Base-by-base conservation (phyloP, 2,329 filamentous ascomycete species). In the Kalaharituber pfeilii region DNA sequence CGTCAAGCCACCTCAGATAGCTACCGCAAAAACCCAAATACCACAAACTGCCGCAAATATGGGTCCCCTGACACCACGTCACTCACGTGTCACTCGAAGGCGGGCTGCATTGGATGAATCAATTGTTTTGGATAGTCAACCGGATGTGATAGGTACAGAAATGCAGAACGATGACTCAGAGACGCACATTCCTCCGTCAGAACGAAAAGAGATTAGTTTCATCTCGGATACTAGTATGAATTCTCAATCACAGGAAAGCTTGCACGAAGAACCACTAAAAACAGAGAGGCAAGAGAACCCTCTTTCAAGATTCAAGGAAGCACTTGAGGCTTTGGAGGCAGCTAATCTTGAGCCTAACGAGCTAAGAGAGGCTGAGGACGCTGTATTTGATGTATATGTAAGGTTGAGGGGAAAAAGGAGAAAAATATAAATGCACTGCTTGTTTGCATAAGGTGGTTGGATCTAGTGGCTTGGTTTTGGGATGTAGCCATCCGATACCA, bases 321-420 rank as follows among this genome's bases (percentile, higher is more conserved):
- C 33, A 13, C 13, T 39, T 18, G 33, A 13, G 33, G 20, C 20
- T 13, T 39, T 39, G 7, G 33, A 13, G 13, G 33, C 15, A 4
- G 15, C 42, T 20, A 22, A 47, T 20, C 24, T 47, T 47, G 42
- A 22, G 24, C 5, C n/a, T 47, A 22, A 11, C 18, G 52, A 50
- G 24, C 22, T 54, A 13, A 28, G 24, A 8, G 28, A 47, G 28
- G 29, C 42, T 9, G 52, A 50, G 25, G 52, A 54, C 22, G 52
- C 30, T 22, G 45, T 54, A 29, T 54, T 54, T 50, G 52, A 54
- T 22, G 45, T 42, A 18, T 54, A 49, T 39, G 39, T 26, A 9
- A 50, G 25, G 44, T 29, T 54, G 44, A 50, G 52, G 24, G 52
- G 33, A 8, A 54, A 36, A 42, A 50, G 33, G 36, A 39, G 29